Percentiles rank a stretch among this genome's conserved stretches.
phyloP scores from a whole-genome alignment of 2,329 filamentous ascomycete species.

The Mariannaea elegans region DNA sequence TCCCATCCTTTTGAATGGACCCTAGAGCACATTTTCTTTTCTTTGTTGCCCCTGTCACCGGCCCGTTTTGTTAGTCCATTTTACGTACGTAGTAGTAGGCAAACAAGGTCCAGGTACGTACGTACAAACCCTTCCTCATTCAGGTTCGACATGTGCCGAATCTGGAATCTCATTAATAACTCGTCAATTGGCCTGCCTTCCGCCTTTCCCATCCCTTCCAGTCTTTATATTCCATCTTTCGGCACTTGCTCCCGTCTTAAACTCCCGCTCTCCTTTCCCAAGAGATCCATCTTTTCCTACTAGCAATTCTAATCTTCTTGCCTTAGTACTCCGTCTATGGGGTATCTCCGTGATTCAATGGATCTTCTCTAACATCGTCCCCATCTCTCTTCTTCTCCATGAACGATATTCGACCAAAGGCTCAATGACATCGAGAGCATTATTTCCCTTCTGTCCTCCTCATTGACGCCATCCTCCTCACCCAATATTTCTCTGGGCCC shows the following conservation, averaged over 20 bases:
- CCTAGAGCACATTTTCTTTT: neutral
- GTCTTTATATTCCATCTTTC: neutral
- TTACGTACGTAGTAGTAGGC: neutral
- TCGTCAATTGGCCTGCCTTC: constrained; percentile 9
- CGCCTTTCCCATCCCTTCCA: neutral
- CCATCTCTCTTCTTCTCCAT: constrained; percentile 16
- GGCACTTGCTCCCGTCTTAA: neutral
- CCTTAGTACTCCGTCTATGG: neutral
- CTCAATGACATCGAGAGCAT: constrained; percentile 29
- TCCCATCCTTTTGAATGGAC: neutral
- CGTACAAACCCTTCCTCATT: neutral
- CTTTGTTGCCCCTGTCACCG: constrained; percentile 17
- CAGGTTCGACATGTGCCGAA: constrained; percentile 3
- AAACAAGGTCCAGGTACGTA: constrained; percentile 16
- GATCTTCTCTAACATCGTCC: constrained; percentile 11
- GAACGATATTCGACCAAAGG: constrained; percentile 5
- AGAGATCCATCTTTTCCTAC: neutral
- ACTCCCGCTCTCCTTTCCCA: neutral
- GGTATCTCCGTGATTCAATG: constrained; percentile 14
- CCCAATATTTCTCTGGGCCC: neutral
- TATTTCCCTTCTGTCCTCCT: neutral
- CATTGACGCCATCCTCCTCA: constrained; percentile 2
- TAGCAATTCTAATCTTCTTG: neutral
- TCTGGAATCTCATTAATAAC: constrained; percentile 17
- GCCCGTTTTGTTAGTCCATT: constrained; percentile 12